These are phyloP conservation scores for Amanita jacksonii DNA, from an alignment of 768 basidiomycete species.

Conservation along the genomic window DNA sequence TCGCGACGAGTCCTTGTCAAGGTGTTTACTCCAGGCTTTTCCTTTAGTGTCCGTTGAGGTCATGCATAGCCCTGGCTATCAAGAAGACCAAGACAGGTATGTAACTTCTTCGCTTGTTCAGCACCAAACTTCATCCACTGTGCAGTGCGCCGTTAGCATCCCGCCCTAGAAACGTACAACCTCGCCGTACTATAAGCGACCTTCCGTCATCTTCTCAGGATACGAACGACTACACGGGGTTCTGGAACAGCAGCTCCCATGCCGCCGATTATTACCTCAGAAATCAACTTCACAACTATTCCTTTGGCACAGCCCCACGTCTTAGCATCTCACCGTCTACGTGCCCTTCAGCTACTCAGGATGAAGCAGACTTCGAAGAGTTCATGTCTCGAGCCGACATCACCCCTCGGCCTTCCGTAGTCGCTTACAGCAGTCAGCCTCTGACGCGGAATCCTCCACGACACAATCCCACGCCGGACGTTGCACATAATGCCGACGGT, in stretches of 20 bases:
- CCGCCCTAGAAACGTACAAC: background rate
- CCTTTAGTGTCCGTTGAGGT: too few species aligned
- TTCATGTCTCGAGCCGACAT: conserved; percentile 27
- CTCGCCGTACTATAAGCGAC: background rate
- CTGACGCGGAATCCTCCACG: conserved; percentile 23
- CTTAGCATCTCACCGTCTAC: conserved; percentile 21
- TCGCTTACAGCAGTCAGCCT: conserved; percentile 17
- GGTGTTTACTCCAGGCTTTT: too few species aligned
- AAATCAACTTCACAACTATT: conserved; percentile 36
- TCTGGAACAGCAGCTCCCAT: background rate
- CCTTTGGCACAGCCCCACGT: conserved; percentile 34
- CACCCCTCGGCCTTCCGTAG: conserved; percentile 43
- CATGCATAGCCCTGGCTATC: background rate
- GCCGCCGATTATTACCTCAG: conserved; percentile 25
- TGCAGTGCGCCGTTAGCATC: background rate
- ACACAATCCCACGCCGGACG: conserved; percentile 15
- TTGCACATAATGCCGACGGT: conserved; percentile 8
- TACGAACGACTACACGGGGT: background rate
- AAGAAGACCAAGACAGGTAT: conserved; percentile 1
- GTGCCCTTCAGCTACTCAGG: conserved; percentile 21
- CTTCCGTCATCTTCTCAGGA: background rate
- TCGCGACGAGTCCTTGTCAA: too few species aligned
- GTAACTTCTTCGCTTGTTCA: background rate
- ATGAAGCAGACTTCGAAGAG: conserved; percentile 31
- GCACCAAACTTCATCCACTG: background rate